Base-by-base conservation (phyloP, 2,329 filamentous ascomycete species). In the Fusarium sp. region DNA sequence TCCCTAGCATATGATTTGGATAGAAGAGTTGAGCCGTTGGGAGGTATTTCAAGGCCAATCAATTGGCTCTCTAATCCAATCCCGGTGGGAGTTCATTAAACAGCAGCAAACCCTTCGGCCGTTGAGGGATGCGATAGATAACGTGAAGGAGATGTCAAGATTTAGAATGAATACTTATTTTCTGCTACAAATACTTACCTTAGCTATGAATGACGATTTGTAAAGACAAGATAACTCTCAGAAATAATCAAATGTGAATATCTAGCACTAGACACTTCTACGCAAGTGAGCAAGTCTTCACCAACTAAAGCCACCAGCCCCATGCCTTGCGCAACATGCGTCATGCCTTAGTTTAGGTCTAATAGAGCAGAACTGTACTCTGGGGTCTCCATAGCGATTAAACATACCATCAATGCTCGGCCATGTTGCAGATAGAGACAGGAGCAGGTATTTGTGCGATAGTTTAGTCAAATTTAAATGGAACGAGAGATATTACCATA, bases 201-300 rank as follows among this genome's bases (percentile, higher is more conserved):
- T n/a, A n/a, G n/a, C n/a, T n/a, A 12, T 20, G 3, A 20, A 28
- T 5, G 4, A 6, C 5, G 1, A 8, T 0, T 6, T 11, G 0
- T 5, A n/a, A 11, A 15, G 7, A 18, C 11, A 26, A 45, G 1
- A 26, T 13, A 1, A 12, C 11, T 9, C 1, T 13, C 2, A 1
- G 11, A 18, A 8, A 10, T 13, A 18, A 9, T 6, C 9, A 26
- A 5, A 6, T 4, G 5, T 20, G 13, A 14, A 14, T 9, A 15
- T 5, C 9, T 17, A 1, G 3, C 3, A 9, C 34, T 10, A 36
- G 34, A 5, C 0, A 11, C 4, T 14, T 22, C 26, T 22, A 13
- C 2, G 3, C 3, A 22, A 30, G 20, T 30, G 6, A 8, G 5
- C 18, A 7, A 5, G 17, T 45, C 8, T 12, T 9, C 4, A 22